Evolutionary conservation across 116 monocot genomes (phyloP), one percentile per base, ranked within the genome.

Genomic region (Cymodocea nodosa): DNA sequence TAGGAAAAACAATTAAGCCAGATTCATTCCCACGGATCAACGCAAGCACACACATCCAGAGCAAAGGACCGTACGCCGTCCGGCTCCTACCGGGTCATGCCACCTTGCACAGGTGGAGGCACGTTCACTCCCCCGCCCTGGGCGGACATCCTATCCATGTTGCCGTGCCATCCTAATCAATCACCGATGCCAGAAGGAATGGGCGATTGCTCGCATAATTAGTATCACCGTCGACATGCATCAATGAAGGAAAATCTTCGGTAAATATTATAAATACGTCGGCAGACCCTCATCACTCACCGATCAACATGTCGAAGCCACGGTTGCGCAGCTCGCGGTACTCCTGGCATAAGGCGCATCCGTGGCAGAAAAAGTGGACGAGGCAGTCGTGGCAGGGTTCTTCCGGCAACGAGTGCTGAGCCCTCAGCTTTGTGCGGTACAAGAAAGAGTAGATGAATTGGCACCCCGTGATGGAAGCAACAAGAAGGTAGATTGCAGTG

Each of bases 251-350:
- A n/a, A n/a, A n/a, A n/a, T n/a, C n/a, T n/a, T n/a, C n/a, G n/a
- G n/a, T n/a, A n/a, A n/a, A n/a, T n/a, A n/a, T 30, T 30, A 30
- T 1, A n/a, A n/a, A n/a, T n/a, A n/a, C n/a, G n/a, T n/a, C n/a
- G n/a, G n/a, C n/a, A n/a, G n/a, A n/a, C n/a, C n/a, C n/a, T n/a
- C n/a, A n/a, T 30, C 30, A 52, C 68, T 68, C 10, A 70, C 70
- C 70, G 24, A 70, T 40, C 4, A 40, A 8, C 70, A 70, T 70
- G 70, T 70, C 70, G 60, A 60, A 70, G 48, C 70, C 70, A 15
- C 60, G 51, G 23, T 70, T 40, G 50, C 30, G 48, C 12, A 70
- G 70, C 49, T 70, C 60, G 2, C 70, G 40, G 60, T 70, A 51
- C 70, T 50, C 50, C 44, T 70, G 70, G 40, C 70, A 60, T n/a